phyloP scores from a whole-genome alignment of 1,284 basidiomycete genomes.

The Cerioporus squamosus region DNA sequence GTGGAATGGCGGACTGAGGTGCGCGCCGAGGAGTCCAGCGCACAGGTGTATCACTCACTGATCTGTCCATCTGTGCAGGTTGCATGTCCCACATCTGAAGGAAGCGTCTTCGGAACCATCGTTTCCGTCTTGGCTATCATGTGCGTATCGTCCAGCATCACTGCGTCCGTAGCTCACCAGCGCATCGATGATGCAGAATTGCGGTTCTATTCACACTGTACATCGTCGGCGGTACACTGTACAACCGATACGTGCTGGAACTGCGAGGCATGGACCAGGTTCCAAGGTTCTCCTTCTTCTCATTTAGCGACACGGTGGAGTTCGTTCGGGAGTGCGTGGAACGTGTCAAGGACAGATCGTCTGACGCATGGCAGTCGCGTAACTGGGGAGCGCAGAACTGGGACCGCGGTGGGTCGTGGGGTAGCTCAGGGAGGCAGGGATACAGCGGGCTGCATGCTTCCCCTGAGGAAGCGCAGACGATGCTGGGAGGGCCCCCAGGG shows the following conservation, averaged over 20 bases:
- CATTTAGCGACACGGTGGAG: conserved; percentile 34
- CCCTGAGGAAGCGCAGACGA: conserved; percentile 37
- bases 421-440: conserved; percentile 23
- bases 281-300: conserved; percentile 62
- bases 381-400: conserved; percentile 25
- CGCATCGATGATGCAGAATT: conserved; percentile 40
- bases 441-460: conserved; percentile 35
- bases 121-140: conserved; percentile 55
- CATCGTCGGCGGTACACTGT: conserved; percentile 62
- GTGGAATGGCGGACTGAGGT: conserved; percentile 78
- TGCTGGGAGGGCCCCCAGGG: conserved; percentile 36
- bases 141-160: conserved; percentile 41
- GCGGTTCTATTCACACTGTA: conserved; percentile 59
- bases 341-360: conserved; percentile 28
- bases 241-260: conserved; percentile 71
- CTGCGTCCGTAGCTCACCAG: conserved; percentile 10
- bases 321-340: conserved; percentile 32
- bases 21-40: conserved; percentile 23
- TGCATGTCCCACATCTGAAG: conserved; percentile 67
- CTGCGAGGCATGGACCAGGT: conserved; percentile 67
- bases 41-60: conserved; percentile 10
- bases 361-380: conserved; percentile 26
- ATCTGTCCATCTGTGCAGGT: conserved; percentile 41
- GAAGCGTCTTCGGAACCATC: conserved; percentile 52
- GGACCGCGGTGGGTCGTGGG: conserved; percentile 23